Percentiles rank a stretch among this genome's conserved stretches.
Evolutionary conservation across 1,139 yeast species (phyloP).

Genomic region (Yamadazyma spencermartinsiae): DNA sequence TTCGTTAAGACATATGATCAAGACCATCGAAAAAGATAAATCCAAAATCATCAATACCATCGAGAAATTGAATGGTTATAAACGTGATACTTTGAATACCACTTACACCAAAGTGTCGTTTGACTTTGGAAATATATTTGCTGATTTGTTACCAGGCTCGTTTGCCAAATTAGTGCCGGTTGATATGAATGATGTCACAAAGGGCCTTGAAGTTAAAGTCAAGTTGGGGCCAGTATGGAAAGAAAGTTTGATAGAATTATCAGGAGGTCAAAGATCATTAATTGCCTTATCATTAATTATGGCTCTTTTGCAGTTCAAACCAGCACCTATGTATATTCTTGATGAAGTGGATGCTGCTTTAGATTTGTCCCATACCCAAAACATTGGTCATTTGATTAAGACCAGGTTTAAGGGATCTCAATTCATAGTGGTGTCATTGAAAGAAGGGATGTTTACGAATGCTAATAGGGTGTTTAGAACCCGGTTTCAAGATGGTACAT

Average conservation of each 20-base stretch:
- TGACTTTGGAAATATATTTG: constrained; percentile 92
- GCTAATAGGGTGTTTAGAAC: constrained; percentile 94
- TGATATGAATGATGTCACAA: constrained; percentile 77
- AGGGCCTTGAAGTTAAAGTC: constrained; percentile 90
- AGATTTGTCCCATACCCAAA: constrained; percentile 95
- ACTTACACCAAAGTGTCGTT: constrained; percentile 85
- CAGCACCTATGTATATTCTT: constrained; percentile 96
- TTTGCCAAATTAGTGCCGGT: constrained; percentile 87
- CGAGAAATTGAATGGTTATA: constrained; percentile 81
- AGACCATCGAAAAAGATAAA: constrained; percentile 88
- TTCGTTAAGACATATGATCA: constrained; percentile 75
- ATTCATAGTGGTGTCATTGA: constrained; percentile 92
- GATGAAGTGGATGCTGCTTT: constrained; percentile 99
- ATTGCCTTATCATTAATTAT: constrained; percentile 88
- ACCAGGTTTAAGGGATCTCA: constrained; percentile 95
- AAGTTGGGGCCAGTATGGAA: constrained; percentile 94
- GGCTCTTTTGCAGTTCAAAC: constrained; percentile 90
- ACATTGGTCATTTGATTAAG: constrained; percentile 93
- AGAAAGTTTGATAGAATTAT: constrained; percentile 88
- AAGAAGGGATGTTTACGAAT: constrained; percentile 97
- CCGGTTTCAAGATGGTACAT: constrained; percentile 94
- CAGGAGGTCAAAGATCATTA: constrained; percentile 96
- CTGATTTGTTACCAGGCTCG: constrained; percentile 86
- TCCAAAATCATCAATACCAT: constrained; percentile 87
- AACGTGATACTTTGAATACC: constrained; percentile 75